A percentile compares a stretch with the other conserved stretches of the same genome.
phyloP scores from a whole-genome alignment of 306 rosid species.

The Malus fusca region DNA sequence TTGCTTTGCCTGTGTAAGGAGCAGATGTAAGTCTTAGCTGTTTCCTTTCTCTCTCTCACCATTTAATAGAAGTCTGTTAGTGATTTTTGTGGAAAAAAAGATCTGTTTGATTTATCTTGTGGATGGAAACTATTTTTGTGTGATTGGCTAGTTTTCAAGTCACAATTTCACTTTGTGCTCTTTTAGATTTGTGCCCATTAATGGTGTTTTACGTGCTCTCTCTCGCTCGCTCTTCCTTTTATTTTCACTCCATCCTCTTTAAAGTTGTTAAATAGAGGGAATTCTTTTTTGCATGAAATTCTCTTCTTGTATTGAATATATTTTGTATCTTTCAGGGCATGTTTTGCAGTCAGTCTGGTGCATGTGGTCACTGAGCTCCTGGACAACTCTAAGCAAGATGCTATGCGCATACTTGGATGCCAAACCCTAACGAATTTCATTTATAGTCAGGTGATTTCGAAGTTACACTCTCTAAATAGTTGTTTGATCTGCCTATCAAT shows the following conservation, averaged over 20 bases:
- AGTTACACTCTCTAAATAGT: not conserved
- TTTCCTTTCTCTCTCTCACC: not conserved
- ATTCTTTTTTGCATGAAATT: not conserved
- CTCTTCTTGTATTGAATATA: not conserved
- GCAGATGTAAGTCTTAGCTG: conserved; percentile 75
- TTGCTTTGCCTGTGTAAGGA: conserved; percentile 76
- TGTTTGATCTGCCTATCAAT: not conserved
- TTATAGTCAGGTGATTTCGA: conserved; percentile 60
- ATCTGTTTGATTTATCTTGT: not conserved
- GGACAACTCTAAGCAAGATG: conserved; percentile 67
- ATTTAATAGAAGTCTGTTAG: not conserved
- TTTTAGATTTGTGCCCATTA: not conserved
- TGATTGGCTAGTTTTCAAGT: too few relatives aligned
- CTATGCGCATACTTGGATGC: conserved; percentile 69
- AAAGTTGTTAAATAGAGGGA: not conserved
- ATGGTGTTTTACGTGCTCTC: not conserved
- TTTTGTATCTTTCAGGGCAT: conserved; percentile 53
- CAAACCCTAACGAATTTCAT: conserved; percentile 75
- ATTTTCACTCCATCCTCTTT: not conserved
- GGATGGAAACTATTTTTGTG: not conserved
- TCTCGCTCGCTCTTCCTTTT: not conserved
- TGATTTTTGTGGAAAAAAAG: not conserved
- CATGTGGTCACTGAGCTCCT: conserved; percentile 69
- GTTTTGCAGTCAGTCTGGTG: conserved; percentile 72
- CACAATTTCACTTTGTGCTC: not conserved